phyloP scores from a whole-genome alignment of 352 stramenopile genomes.

The Phytopythium litorale region DNA sequence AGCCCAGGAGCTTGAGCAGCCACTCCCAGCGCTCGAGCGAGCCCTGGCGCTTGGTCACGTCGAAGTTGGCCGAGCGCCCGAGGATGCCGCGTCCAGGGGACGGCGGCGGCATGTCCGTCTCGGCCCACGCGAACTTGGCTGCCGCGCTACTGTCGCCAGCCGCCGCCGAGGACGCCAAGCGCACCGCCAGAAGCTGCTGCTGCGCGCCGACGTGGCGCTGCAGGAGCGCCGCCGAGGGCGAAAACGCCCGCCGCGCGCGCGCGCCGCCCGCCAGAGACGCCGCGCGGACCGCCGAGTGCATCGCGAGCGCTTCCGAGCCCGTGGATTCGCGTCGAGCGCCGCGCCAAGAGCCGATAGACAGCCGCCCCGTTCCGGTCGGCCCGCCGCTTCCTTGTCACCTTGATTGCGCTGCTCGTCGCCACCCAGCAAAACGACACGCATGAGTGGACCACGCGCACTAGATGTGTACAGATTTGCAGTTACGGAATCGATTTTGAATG shows the following conservation, averaged over 20 bases:
- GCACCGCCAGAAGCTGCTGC: constrained; percentile 17
- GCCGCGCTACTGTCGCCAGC: neutral
- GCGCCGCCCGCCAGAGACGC: neutral
- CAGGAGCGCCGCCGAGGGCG: neutral
- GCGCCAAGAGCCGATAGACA: neutral
- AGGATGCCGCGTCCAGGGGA: constrained; percentile 69
- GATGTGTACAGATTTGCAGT: neutral
- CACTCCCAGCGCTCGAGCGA: constrained; percentile 73
- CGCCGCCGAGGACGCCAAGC: constrained; percentile 18
- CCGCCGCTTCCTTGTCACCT: neutral
- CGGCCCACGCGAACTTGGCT: constrained; percentile 59
- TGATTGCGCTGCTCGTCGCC: neutral
- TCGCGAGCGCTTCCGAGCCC: neutral
- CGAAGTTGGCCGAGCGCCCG: constrained; percentile 74
- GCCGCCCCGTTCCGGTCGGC: neutral
- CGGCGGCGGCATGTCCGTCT: constrained; percentile 78
- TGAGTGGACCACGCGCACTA: neutral
- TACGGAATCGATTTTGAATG: neutral
- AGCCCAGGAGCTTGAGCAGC: constrained; percentile 81
- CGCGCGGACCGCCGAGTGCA: neutral
- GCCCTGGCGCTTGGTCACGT: constrained; percentile 63
- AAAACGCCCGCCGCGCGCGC: neutral
- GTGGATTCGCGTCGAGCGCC: neutral
- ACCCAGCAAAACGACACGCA: constrained; percentile 3
- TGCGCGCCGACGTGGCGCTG: neutral